phyloP scores from a whole-genome alignment of 1,139 yeast genomes.

The Lodderomyces elongisporus region DNA sequence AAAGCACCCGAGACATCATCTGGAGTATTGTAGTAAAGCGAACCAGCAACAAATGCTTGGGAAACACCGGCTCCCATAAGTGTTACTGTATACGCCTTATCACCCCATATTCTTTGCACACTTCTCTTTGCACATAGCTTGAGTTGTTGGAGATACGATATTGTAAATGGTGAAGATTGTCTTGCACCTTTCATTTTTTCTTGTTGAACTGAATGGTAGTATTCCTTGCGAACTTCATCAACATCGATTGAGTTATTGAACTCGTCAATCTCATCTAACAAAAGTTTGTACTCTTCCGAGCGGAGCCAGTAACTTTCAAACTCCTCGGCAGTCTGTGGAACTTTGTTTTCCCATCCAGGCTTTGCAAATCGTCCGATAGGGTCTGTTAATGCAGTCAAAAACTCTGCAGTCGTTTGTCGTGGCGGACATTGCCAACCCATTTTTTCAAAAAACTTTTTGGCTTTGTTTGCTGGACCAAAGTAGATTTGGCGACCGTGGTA shows the following conservation, averaged over 20 bases:
- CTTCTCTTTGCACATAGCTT: constrained; percentile 44
- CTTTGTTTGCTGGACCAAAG: constrained; percentile 52
- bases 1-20: constrained; percentile 42
- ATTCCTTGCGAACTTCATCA: constrained; percentile 34
- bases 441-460: constrained; percentile 49
- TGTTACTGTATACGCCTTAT: constrained; percentile 45
- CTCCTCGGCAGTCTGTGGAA: constrained; percentile 54
- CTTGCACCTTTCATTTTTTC: constrained; percentile 42
- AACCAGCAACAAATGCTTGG: constrained; percentile 51
- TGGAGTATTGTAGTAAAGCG: constrained; percentile 46
- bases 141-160: constrained; percentile 43
- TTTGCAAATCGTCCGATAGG: constrained; percentile 43
- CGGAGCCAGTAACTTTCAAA: constrained; percentile 52
- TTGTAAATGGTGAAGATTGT: constrained; percentile 39
- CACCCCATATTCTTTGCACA: constrained; percentile 47
- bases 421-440: constrained; percentile 62
- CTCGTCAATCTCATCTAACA: constrained; percentile 36
- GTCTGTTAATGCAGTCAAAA: constrained; percentile 64
- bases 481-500: constrained; percentile 57
- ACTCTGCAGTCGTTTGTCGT: constrained; percentile 63
- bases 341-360: constrained; percentile 46
- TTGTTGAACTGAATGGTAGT: constrained; percentile 32
- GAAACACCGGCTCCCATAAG: constrained; percentile 42
- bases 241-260: constrained; percentile 32
- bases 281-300: constrained; percentile 43